Evolutionary conservation across 495 filamentous ascomycete genomes (phyloP), one percentile per base, ranked within the genome.

Genomic region (Jackrogersella minutella): DNA sequence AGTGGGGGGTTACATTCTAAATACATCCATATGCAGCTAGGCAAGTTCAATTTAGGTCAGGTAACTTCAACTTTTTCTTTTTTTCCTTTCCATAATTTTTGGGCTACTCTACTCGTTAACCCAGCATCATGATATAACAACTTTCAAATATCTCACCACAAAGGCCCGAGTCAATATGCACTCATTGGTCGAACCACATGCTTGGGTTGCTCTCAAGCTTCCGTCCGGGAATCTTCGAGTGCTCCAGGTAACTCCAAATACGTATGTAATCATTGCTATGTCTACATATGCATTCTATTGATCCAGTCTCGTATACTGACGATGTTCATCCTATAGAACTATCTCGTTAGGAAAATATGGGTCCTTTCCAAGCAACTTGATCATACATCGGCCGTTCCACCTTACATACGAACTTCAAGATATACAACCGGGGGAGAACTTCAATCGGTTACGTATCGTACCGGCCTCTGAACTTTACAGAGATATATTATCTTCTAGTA

Each of bases 301-400:
- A 57, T 68, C 49, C 52, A 66, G 60, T 80, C n/a, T 36, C 24
- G 30, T 36, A 1, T 51, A 74, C 62, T 34, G 43, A 43, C 26
- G 47, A 7, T 44, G 1, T 11, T 47, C n/a, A 10, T 49, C 16
- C 19, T 62, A 16, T 71, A 97, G 93, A 16, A 89, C 85, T 22
- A 89, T 97, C 47, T 91, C 87, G 10, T 80, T 97, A 26, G 93
- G 92, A 30, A 97, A 96, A 86, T 96, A 91, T 72, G 95, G 96
- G 52, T 84, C 83, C 2, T 97, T 98, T 70, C 87, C 91, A 17
- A 84, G 91, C 4, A 97, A 97, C 70, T 84, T 91, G 14, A 85
- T 99, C 31, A 83, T 99, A 34, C 90, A 91, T 9, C 88, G 95
- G 13, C 95, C 95, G 0, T 97, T 91, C 77, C 85, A 97, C 78